Conservation (phyloP, 257 asterid genomes). For the Solanum etuberosum region DNA sequence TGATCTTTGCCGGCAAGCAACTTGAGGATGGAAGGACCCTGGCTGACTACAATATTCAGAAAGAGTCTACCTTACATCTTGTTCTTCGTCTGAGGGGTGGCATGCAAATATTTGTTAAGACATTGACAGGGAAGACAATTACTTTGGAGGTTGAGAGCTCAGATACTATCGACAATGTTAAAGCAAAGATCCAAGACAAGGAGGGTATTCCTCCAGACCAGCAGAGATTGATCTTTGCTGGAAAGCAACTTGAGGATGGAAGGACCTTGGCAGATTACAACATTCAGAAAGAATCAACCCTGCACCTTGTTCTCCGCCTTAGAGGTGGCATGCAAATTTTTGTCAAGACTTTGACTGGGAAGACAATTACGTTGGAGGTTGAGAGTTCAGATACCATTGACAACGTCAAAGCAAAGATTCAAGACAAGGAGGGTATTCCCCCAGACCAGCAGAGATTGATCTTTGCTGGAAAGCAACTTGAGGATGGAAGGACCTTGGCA, state of each 20-base stretch:
- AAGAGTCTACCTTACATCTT: neutral
- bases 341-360: neutral
- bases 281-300: neutral
- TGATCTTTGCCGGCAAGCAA: neutral
- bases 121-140: neutral
- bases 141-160: neutral
- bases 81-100: neutral
- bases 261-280: neutral
- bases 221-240: neutral
- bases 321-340: neutral
- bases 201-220: neutral
- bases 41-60: neutral
- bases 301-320: neutral
- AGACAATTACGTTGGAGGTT: neutral
- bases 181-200: neutral
- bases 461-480: neutral
- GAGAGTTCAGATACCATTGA: neutral
- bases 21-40: neutral
- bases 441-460: neutral
- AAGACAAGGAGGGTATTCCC: neutral
- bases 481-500: neutral
- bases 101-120: neutral
- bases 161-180: neutral
- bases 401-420: neutral
- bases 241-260: neutral